Conservation (phyloP, 2,329 filamentous ascomycete species). For the Rhexocercosporidium sp. region DNA sequence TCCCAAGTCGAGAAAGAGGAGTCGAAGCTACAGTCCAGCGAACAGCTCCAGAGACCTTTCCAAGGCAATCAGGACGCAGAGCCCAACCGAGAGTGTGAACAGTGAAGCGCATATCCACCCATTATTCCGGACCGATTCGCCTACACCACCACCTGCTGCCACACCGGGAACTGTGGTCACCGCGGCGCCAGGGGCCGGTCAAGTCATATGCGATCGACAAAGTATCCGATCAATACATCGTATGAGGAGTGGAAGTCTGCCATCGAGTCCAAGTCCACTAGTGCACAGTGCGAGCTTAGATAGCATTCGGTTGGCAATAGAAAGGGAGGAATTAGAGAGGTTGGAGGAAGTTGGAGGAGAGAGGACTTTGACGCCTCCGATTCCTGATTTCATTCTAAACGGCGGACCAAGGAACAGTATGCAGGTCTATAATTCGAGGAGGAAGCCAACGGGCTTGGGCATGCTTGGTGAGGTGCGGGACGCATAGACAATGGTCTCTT, state of each 20-base stretch:
- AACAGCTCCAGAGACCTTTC: constrained; percentile 31
- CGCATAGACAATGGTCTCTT: constrained; percentile 27
- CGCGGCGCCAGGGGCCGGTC: constrained; percentile 71
- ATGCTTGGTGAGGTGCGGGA: constrained; percentile 33
- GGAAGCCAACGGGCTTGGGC: constrained; percentile 30
- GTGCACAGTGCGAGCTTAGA: constrained; percentile 57
- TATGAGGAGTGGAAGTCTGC: constrained; percentile 61
- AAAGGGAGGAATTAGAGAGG: constrained; percentile 37
- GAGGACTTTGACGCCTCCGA: constrained; percentile 64
- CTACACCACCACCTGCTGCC: constrained; percentile 66
- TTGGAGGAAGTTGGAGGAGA: constrained; percentile 31
- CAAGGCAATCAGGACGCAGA: constrained; percentile 23
- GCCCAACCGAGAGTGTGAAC: constrained; percentile 45
- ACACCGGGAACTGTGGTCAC: constrained; percentile 74
- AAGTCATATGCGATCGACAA: constrained; percentile 61
- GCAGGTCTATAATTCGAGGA: constrained; percentile 48
- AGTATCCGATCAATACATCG: constrained; percentile 57
- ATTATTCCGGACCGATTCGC: constrained; percentile 75
- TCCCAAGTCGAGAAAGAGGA: constrained; percentile 44
- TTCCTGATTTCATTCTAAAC: constrained; percentile 65
- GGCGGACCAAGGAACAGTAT: constrained; percentile 57
- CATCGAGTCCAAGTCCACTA: constrained; percentile 57
- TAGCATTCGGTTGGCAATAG: constrained; percentile 40
- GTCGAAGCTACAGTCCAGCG: constrained; percentile 41
- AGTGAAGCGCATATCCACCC: constrained; percentile 78